Base-by-base conservation (phyloP, 768 basidiomycete genomes). In the Boletus edulis region DNA sequence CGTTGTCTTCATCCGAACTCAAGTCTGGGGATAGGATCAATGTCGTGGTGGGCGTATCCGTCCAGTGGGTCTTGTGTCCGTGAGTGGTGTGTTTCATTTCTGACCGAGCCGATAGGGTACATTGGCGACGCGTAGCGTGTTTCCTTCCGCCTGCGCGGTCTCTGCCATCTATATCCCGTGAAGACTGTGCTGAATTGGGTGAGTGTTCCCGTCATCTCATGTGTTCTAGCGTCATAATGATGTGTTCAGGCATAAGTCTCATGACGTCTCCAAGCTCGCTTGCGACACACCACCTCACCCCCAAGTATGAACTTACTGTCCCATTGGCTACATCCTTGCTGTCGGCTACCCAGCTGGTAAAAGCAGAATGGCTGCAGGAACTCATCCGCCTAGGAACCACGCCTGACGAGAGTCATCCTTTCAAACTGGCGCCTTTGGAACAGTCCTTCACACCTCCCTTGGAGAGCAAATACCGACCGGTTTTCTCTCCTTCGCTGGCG, bases 351-450 rank as follows among this genome's bases (percentile, higher is more conserved):
- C 75, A 78, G 12, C 78, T 91, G 46, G 87, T 86, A 32, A 89
- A 76, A 54, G 75, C 78, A 0, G 83, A 86, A 45, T 92, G 89
- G 89, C 69, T 91, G 24, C 67, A 70, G 8, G 84, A 89, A 52
- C 63, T 89, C 31, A 55, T 90, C 31, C 76, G 78, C 3, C 72
- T 83, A 0, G 84, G 83, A 9, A 68, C 61, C 17, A 60, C 74
- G 12, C 67, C 72, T 5, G 65, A 65, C 4, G 67, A 70, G 14
- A 56, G 64, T 3, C 69, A 79, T 38, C 64, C 70, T 3, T 65
- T 72, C 11, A 70, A 63, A 42, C 70, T 67, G 9, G 29, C 72
- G 0, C 59, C 67, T n/a, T 71, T 88, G 9, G 86, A 88, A 62
- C 67, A 77, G 18, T 62, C 68, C 0, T 88, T 83, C 42, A 47